Percentiles rank a stretch among this genome's conserved stretches.
These are phyloP conservation scores for Colletotrichum tofieldiae DNA, from an alignment of 2,329 filamentous ascomycete species.

Conservation along the genomic window DNA sequence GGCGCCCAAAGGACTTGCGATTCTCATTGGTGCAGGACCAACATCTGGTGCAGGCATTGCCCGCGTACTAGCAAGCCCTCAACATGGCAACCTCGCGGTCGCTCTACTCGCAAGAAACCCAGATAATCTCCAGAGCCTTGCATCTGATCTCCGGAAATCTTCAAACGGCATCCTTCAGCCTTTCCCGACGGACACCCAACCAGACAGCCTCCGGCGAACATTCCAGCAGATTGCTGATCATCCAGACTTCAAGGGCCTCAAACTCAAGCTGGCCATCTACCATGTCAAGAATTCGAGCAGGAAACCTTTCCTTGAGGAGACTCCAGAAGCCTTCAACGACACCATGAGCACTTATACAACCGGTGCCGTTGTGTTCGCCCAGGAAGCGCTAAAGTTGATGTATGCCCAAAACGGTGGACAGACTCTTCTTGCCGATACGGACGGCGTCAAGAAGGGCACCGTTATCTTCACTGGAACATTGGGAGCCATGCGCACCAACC, in stretches of 20 bases:
- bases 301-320: constrained; percentile 70
- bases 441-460: constrained; percentile 68
- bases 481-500: constrained; percentile 67
- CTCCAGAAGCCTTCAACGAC: constrained; percentile 63
- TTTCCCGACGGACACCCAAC: constrained; percentile 66
- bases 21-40: constrained; percentile 67
- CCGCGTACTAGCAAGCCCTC: constrained; percentile 64
- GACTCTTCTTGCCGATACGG: constrained; percentile 58
- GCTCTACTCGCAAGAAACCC: constrained; percentile 66
- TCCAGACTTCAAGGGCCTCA: constrained; percentile 63
- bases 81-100: constrained; percentile 69
- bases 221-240: constrained; percentile 66
- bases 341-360: constrained; percentile 68
- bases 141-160: constrained; percentile 57
- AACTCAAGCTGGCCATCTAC: constrained; percentile 68
- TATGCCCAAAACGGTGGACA: constrained; percentile 67
- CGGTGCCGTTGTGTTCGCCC: constrained; percentile 69
- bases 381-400: constrained; percentile 66
- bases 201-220: constrained; percentile 61
- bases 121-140: constrained; percentile 60
- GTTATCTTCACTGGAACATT: constrained; percentile 72
- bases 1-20: constrained; percentile 64
- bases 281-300: constrained; percentile 70
- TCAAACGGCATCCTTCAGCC: constrained; percentile 64
- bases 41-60: constrained; percentile 70